Evolutionary conservation across 768 basidiomycete genomes (phyloP), one percentile per base, ranked within the genome.

Genomic region (Russula brevipes): DNA sequence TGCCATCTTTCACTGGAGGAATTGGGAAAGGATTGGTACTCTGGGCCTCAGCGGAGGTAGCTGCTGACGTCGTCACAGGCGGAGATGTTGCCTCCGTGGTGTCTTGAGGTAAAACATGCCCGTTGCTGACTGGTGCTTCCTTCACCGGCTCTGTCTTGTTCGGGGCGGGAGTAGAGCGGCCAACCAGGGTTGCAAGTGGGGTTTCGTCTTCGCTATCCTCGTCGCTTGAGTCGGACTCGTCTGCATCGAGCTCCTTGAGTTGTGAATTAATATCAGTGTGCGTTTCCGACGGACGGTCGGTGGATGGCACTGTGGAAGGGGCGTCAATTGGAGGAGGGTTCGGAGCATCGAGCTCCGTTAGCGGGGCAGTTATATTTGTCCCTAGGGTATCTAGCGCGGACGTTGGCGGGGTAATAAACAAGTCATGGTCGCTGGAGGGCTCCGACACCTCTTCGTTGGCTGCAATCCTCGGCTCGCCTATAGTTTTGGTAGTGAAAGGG

Each of bases 391-490:
- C 44, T 8, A 69, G 69, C 2, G 77, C 76, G 44, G 81, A 79
- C 12, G 80, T 79, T 0, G 81, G 83, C 35, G 87, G 85, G 0
- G 86, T 88, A 54, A 79, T 75, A 68, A 89, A 89, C 16, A 78
- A 67, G 38, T 88, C 86, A 44, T 75, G 81, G 36, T 81, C 81
- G 8, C 73, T 75, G 59, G 74, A 70, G 14, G 77, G 71, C 2
- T 75, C 71, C 3, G 72, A 63, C 19, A 75, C 61, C 33, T 72
- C 56, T 5, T 60, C 59, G 30, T 61, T 66, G 8, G 41, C 38
- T 11, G 44, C 42, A 19, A 50, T 30, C 38, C 16, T 51, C 24
- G 47, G 14, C 12, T 57, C 64, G 12, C 51, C 44, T 24, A 49
- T 45, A 38, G 33, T 10, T 31, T 49, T 59, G 19, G 60, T 54